These are phyloP conservation scores for Escallonia rubra DNA, from an alignment of 129 eudicot species.

Conservation along the genomic window DNA sequence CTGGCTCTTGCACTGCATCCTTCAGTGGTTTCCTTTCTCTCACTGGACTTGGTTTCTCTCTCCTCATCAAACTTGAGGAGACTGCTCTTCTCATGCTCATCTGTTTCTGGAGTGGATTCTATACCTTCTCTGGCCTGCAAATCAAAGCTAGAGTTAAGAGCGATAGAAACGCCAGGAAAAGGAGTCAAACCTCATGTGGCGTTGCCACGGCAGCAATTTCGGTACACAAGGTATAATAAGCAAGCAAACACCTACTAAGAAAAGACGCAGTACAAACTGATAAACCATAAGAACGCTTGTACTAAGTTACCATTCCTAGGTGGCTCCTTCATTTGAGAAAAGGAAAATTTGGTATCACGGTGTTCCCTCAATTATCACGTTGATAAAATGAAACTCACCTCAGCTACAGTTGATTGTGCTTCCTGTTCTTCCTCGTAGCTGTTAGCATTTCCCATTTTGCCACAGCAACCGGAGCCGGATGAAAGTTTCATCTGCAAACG, in stretches of 20 bases:
- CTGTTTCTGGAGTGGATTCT: constrained; percentile 2
- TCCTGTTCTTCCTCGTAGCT: constrained; percentile 9
- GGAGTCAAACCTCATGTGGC: too few relatives aligned
- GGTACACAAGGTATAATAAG: too few relatives aligned
- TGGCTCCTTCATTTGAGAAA: neutral
- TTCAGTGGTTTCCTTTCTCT: constrained; percentile 8
- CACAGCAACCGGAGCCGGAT: constrained; percentile 15
- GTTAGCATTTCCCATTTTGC: neutral
- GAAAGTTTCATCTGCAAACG: constrained; percentile 23
- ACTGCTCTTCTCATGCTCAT: constrained; percentile 11
- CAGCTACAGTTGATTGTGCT: constrained; percentile 22
- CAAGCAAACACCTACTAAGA: too few relatives aligned
- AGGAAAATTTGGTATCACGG: neutral
- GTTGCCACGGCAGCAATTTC: too few relatives aligned
- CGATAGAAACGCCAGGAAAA: neutral
- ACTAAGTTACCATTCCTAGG: too few relatives aligned
- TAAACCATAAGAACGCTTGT: too few relatives aligned
- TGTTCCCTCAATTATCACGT: too few relatives aligned
- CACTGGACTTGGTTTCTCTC: neutral
- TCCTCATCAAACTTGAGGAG: constrained; percentile 7
- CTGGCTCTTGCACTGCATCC: constrained; percentile 9
- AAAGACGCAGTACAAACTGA: too few relatives aligned
- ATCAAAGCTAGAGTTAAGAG: neutral
- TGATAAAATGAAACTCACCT: constrained; percentile 24
- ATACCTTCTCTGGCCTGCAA: constrained; percentile 20